These are phyloP conservation scores for Auriscalpium orientale DNA, from an alignment of 768 basidiomycete genomes.

Conservation along the genomic window DNA sequence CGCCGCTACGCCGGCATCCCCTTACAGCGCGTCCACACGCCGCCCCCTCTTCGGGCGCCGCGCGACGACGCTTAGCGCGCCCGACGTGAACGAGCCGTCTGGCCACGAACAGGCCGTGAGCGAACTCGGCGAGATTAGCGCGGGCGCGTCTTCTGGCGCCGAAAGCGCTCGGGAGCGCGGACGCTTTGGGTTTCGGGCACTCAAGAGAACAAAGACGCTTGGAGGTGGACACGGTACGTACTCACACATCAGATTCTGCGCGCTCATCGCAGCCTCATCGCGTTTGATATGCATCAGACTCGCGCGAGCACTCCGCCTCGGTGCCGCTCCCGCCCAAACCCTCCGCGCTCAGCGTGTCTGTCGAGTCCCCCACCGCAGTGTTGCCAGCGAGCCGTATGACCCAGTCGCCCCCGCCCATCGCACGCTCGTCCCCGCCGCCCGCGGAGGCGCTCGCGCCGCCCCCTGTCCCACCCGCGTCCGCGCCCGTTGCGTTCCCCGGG, in stretches of 20 bases:
- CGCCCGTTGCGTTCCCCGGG: background rate
- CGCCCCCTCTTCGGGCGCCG: background rate
- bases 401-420: background rate
- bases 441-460: background rate
- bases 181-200: background rate
- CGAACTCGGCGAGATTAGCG: background rate
- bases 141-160: background rate
- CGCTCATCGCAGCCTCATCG: background rate
- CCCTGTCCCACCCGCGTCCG: background rate
- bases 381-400: background rate
- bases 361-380: too few relatives aligned
- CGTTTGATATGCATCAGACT: too few relatives aligned
- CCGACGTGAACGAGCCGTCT: background rate
- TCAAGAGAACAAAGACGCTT: background rate
- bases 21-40: background rate
- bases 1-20: background rate
- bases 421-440: background rate
- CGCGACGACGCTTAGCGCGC: background rate
- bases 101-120: background rate
- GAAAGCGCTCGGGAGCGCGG: background rate
- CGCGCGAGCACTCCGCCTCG: too few relatives aligned
- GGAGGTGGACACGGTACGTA: background rate
- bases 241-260: background rate
- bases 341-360: too few relatives aligned
- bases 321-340: too few relatives aligned